Evolutionary conservation across 2,329 filamentous ascomycete species (phyloP).

Genomic region (Fusarium sp.): DNA sequence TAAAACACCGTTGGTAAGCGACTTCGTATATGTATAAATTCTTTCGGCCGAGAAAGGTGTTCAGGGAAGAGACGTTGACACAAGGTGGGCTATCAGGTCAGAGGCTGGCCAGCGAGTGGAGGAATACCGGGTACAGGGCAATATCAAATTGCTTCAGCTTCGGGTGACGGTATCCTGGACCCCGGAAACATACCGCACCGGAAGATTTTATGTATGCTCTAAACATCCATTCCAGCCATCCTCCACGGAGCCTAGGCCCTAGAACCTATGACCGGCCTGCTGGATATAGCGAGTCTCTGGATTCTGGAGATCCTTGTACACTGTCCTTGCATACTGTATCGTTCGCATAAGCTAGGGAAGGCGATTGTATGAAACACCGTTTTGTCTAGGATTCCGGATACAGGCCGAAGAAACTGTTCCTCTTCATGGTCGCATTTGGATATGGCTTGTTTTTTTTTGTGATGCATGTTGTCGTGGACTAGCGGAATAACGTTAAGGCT

Average conservation of each 20-base stretch:
- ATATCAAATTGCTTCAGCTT: conserved; percentile 7
- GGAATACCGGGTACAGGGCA: background rate
- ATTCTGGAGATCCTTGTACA: background rate
- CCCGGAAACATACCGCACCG: conserved; percentile 20
- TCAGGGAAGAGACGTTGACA: background rate
- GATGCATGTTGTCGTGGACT: conserved; percentile 21
- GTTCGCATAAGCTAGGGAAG: conserved; percentile 4
- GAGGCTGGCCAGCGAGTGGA: conserved; percentile 3
- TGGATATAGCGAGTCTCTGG: conserved; percentile 8
- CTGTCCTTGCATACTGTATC: background rate
- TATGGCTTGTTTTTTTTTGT: conserved; percentile 5
- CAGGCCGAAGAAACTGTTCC: conserved; percentile 6
- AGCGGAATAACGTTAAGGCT: conserved; percentile 16
- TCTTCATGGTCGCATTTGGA: conserved; percentile 2
- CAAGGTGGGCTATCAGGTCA: background rate
- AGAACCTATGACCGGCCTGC: background rate
- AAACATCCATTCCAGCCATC: background rate
- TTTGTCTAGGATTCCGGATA: conserved; percentile 2
- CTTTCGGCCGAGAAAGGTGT: conserved; percentile 16
- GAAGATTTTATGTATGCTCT: conserved; percentile 2
- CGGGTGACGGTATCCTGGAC: conserved; percentile 17
- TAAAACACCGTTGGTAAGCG: background rate
- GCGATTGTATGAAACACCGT: conserved; percentile 2
- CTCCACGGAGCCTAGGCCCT: background rate
- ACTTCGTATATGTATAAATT: conserved; percentile 1